Conservation (phyloP, 2,329 filamentous ascomycete species). For the Diaporthe batatas region DNA sequence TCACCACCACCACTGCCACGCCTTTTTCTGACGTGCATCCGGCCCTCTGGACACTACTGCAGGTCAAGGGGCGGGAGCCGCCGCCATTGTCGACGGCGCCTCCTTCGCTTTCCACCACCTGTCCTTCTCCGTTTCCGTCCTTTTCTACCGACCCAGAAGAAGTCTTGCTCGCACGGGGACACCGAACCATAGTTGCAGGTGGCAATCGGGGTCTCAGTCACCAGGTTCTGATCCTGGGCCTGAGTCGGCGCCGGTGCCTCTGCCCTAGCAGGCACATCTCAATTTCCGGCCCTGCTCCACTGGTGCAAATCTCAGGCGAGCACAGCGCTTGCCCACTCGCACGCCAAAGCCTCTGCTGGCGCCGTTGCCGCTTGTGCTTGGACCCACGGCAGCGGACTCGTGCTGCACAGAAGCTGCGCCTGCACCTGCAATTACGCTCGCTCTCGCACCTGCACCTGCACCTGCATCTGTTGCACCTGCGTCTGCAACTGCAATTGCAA, state of each 20-base stretch:
- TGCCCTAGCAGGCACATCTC: conserved; percentile 40
- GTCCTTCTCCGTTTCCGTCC: background rate
- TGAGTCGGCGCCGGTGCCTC: conserved; percentile 24
- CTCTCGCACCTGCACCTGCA: conserved; percentile 9
- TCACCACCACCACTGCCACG: conserved; percentile 3
- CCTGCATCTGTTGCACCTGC: conserved; percentile 11
- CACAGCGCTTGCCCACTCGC: conserved; percentile 6
- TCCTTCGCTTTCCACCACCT: background rate
- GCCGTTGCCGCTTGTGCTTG: conserved; percentile 21
- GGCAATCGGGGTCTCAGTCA: conserved; percentile 17
- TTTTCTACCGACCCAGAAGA: conserved; percentile 15
- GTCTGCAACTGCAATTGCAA: background rate
- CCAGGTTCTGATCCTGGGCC: conserved; percentile 21
- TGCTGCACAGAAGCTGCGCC: conserved; percentile 22
- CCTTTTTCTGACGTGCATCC: conserved; percentile 35
- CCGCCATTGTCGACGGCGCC: conserved; percentile 4
- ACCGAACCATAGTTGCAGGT: conserved; percentile 24
- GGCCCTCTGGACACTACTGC: conserved; percentile 32
- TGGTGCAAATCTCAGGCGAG: conserved; percentile 34
- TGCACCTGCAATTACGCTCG: background rate
- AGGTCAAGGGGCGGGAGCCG: conserved; percentile 20
- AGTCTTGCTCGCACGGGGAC: background rate
- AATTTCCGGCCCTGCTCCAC: conserved; percentile 30
- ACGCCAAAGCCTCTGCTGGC: background rate
- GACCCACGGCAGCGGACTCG: conserved; percentile 25